These are phyloP conservation scores for Rhodotorula sp. DNA, from an alignment of 1,284 basidiomycete species.

Conservation along the genomic window DNA sequence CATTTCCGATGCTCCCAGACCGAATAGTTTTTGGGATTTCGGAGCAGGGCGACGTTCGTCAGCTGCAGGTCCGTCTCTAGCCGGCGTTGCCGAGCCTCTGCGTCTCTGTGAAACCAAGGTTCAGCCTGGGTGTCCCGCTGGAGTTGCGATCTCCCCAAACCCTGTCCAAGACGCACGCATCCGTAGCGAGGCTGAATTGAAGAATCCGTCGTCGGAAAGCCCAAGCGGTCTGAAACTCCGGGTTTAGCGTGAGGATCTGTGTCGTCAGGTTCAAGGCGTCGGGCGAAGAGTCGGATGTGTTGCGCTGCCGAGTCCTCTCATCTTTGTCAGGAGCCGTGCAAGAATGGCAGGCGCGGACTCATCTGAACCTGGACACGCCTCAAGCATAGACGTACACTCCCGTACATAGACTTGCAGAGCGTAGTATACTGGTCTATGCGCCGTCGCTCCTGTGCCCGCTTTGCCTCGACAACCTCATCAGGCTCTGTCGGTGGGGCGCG, in stretches of 20 bases:
- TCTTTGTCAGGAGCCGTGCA: not conserved
- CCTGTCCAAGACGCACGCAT: slow-evolving; percentile 7
- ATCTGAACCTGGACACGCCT: slow-evolving; percentile 52
- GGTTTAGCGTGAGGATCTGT: slow-evolving; percentile 38
- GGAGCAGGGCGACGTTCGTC: slow-evolving; percentile 73
- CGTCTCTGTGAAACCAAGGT: slow-evolving; percentile 54
- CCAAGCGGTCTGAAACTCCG: slow-evolving; percentile 80
- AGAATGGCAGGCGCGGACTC: not conserved
- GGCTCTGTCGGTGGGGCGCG: slow-evolving; percentile 22
- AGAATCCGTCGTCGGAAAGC: slow-evolving; percentile 81
- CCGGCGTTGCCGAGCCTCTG: slow-evolving; percentile 62
- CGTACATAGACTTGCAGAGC: slow-evolving; percentile 64
- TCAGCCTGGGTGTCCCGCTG: not conserved
- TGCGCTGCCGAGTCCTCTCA: not conserved
- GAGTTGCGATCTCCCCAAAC: too few relatives aligned
- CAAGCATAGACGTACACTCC: slow-evolving; percentile 57
- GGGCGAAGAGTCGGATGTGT: slow-evolving; percentile 51
- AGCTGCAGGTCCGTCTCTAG: slow-evolving; percentile 72
- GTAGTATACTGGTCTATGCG: slow-evolving; percentile 72
- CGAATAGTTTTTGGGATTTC: slow-evolving; percentile 90
- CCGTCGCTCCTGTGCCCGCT: slow-evolving; percentile 59
- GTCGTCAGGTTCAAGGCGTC: slow-evolving; percentile 60
- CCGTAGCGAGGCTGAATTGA: slow-evolving; percentile 64
- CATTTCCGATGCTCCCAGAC: slow-evolving; percentile 95
- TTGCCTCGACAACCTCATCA: slow-evolving; percentile 37